Evolutionary conservation across 2,329 filamentous ascomycete species (phyloP), one percentile per base, ranked within the genome.

Genomic region (Colletotrichum paranaense): DNA sequence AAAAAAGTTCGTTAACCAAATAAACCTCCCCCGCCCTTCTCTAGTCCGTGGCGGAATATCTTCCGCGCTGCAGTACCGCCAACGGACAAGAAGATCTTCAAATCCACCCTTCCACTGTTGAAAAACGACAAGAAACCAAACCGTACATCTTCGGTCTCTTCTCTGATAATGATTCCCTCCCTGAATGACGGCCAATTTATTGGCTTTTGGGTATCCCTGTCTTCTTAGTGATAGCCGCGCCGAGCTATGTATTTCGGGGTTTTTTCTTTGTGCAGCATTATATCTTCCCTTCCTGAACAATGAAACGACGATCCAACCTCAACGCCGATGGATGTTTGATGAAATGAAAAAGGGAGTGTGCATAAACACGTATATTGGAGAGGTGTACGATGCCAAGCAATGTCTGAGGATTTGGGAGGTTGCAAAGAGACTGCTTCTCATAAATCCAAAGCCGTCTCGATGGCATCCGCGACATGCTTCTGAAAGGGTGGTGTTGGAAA

Each of bases 141-240:
- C 52, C 62, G 49, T 22, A 42, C 26, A 24, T 26, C 24, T 42
- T 14, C 62, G 32, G 35, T 52, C 46, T 56, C 57, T 12, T 42
- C 30, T 49, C 42, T 49, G 42, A 52, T 28, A 35, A 62, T 11
- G n/a, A 55, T 32, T 22, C 49, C 32, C 22, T 42, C 55, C 38
- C 6, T 42, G 57, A 52, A 65, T 56, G 65, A 70, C 49, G 46
- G 70, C 70, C 70, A 66, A 6, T 64, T 49, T 24, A 7, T 67
- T 73, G 70, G 67, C 67, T 62, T 73, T 73, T 73, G 70, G 67
- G 70, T 73, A 73, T 73, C 67, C 70, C 67, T 52, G 60, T 70
- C 38, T 65, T 62, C 60, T 70, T 70, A 56, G 56, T 68, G 57
- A 55, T 38, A 53, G 38, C 49, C 60, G 60, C 70, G 70, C 67